Conservation (phyloP, 2,329 filamentous ascomycete genomes). For the Xylariaceae sp. region DNA sequence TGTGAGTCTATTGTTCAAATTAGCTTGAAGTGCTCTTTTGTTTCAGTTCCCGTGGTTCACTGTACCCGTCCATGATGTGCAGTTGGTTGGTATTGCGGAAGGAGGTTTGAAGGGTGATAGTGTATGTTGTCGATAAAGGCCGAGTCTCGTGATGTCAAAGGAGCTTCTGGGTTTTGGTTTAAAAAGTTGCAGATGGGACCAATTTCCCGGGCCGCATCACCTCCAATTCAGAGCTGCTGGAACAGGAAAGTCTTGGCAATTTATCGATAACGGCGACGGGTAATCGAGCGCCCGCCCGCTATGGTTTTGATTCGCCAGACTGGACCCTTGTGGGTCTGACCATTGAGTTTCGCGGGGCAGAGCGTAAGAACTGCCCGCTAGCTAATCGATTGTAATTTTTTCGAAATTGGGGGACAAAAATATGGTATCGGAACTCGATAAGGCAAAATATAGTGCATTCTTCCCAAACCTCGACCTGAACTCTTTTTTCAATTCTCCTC, state of each 20-base stretch:
- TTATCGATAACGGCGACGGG: conserved; percentile 27
- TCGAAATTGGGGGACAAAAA: conserved; percentile 21
- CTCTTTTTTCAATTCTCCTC: too few species aligned
- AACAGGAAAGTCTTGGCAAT: too few species aligned
- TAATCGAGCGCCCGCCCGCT: too few species aligned
- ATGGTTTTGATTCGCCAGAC: conserved; percentile 11
- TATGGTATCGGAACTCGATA: not conserved
- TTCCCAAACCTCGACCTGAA: too few species aligned
- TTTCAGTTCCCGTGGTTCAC: too few species aligned
- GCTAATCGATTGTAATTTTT: conserved; percentile 38
- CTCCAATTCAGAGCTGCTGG: too few species aligned
- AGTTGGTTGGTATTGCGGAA: not conserved
- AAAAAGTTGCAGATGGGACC: conserved; percentile 13
- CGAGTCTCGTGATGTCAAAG: conserved; percentile 5
- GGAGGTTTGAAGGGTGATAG: not conserved
- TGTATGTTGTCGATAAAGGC: not conserved
- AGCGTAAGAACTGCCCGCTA: conserved; percentile 20
- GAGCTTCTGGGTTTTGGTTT: not conserved
- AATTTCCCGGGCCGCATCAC: too few species aligned
- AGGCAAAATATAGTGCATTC: too few species aligned
- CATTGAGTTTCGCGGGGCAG: conserved; percentile 21
- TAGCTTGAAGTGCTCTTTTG: not conserved
- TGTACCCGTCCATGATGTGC: conserved; percentile 40
- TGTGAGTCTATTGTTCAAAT: conserved; percentile 61
- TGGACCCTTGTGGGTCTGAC: too few species aligned